Percentiles rank a stretch among this genome's conserved stretches.
Evolutionary conservation across 768 basidiomycete species (phyloP).

Genomic region (Agaricus subrufescens): DNA sequence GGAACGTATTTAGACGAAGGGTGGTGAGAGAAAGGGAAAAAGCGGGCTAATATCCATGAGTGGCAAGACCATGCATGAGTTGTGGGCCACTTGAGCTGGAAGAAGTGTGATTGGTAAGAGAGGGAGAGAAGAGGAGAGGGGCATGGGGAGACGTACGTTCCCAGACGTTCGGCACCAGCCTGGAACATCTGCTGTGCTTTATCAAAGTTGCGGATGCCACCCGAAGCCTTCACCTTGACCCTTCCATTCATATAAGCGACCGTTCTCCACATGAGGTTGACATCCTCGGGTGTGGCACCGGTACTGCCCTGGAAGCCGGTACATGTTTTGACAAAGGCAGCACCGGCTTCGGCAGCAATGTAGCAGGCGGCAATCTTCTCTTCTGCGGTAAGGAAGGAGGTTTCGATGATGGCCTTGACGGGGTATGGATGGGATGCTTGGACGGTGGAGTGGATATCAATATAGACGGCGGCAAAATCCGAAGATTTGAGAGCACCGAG

Average conservation of each 20-base stretch:
- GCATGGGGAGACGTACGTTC: conserved; percentile 35
- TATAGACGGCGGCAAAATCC: conserved; percentile 28
- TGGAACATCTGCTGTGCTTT: conserved; percentile 41
- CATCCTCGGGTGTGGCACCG: conserved; percentile 40
- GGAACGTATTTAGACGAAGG: no score
- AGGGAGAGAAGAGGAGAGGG: background rate
- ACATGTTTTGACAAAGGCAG: conserved; percentile 49
- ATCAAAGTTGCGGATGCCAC: conserved; percentile 43
- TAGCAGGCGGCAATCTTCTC: conserved; percentile 44
- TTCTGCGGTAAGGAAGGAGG: conserved; percentile 37
- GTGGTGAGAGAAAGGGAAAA: no score
- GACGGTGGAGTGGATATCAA: conserved; percentile 37
- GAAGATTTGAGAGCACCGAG: conserved; percentile 40
- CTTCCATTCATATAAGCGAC: conserved; percentile 30
- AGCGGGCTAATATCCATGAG: background rate
- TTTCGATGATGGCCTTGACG: conserved; percentile 52
- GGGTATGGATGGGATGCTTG: conserved; percentile 24
- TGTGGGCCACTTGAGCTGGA: conserved; percentile 5
- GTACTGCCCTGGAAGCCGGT: conserved; percentile 45
- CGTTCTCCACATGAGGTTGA: conserved; percentile 35
- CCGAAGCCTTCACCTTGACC: conserved; percentile 49
- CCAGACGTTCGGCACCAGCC: conserved; percentile 49
- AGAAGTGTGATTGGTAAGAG: background rate
- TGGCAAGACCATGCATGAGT: conserved; percentile 5
- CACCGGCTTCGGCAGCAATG: conserved; percentile 45